Evolutionary conservation across 2,329 filamentous ascomycete species (phyloP), one percentile per base, ranked within the genome.

Genomic region (Talaromyces funiculosus): DNA sequence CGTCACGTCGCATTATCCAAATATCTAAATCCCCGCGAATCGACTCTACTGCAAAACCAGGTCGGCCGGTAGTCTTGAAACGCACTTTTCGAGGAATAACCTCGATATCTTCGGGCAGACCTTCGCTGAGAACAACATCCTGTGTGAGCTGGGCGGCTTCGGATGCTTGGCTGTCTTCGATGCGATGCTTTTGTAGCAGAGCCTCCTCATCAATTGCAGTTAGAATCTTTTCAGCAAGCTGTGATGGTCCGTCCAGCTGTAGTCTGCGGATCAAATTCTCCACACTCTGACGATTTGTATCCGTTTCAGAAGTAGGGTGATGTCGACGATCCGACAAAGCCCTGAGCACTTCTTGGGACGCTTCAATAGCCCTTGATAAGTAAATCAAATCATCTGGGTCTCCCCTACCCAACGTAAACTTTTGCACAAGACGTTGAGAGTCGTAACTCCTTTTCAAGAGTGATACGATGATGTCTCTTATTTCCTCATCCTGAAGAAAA

Each of bases 151-250:
- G 84, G 24, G 90, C 84, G 67, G 94, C 86, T 62, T 88, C 84
- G 20, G 82, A 84, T 0, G 86, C 86, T 64, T 90, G 86, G 57
- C 83, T 85, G 63, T 93, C 87, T 66, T 94, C 86, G 1, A 88
- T 82, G 37, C 88, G 84, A 67, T 97, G 92, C 67, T 90, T 87
- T 65, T 90, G 86, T 16, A 86, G 81, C n/a, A 97, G 78, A 0
- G 92, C 90, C 64, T 97, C 92, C 75, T 97, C 94, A 68, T 99
- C 94, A 61, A 99, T 96, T 3, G 93, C 87, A 2, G 83, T 80
- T 54, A 83, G 77, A 61, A 99, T 96, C 22, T 82, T 83, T 22
- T 79, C 75, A 2, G 92, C 90, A 4, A 97, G 82, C 43, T 83
- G 80, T 10, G 80, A 76, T 0, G 92, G 90, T 2, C 85, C 84